phyloP scores from a whole-genome alignment of 148 eudicot genomes.

The Spergularia marina region DNA sequence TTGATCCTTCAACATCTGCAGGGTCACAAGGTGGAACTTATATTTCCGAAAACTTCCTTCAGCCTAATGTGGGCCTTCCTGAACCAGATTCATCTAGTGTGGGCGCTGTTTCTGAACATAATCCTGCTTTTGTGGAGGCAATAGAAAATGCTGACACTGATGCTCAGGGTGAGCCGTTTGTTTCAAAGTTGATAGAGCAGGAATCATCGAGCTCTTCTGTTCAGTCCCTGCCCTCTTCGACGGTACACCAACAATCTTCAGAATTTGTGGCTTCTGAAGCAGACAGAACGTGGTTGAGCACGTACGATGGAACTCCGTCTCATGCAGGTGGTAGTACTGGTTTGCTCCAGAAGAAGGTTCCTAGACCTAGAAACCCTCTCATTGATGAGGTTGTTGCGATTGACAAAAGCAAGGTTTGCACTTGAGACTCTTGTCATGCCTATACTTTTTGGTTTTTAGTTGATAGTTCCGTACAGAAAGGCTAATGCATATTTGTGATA shows the following conservation, averaged over 20 bases:
- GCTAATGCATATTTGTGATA: background rate
- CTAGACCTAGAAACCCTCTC: slow-evolving; percentile 81
- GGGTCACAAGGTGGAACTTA: slow-evolving; percentile 21
- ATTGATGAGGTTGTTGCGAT: slow-evolving; percentile 76
- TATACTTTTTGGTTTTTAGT: background rate
- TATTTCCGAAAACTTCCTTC: slow-evolving; percentile 19
- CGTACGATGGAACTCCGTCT: slow-evolving; percentile 27
- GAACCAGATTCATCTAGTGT: slow-evolving; percentile 22
- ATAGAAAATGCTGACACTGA: slow-evolving; percentile 23
- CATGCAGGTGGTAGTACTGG: slow-evolving; percentile 43
- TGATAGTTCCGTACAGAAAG: background rate
- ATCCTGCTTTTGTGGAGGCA: slow-evolving; percentile 16
- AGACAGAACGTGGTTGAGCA: slow-evolving; percentile 35
- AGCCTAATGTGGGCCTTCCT: slow-evolving; percentile 21
- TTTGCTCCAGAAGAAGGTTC: slow-evolving; percentile 51
- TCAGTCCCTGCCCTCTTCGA: slow-evolving; percentile 24
- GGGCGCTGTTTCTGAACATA: slow-evolving; percentile 18
- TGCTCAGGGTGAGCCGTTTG: slow-evolving; percentile 27
- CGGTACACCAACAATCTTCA: slow-evolving; percentile 29
- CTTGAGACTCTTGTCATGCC: slow-evolving; percentile 1
- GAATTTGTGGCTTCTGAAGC: slow-evolving; percentile 38
- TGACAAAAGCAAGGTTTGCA: slow-evolving; percentile 88
- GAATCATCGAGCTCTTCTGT: slow-evolving; percentile 27
- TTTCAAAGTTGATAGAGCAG: slow-evolving; percentile 24
- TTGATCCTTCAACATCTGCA: slow-evolving; percentile 10